These are phyloP conservation scores for Podaxis mareebaensis DNA, from an alignment of 768 basidiomycete genomes.

Conservation along the genomic window DNA sequence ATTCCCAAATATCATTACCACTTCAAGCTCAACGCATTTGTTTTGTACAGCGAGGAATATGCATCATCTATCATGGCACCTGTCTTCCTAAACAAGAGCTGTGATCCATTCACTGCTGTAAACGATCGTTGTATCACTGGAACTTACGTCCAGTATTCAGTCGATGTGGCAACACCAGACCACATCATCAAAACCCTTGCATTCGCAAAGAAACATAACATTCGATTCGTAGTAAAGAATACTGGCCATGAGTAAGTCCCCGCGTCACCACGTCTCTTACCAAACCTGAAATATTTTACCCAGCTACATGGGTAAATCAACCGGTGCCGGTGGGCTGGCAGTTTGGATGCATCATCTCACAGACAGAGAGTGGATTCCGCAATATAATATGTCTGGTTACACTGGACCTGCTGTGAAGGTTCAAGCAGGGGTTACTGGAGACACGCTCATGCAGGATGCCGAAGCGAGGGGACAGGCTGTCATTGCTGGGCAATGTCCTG, in stretches of 20 bases:
- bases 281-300: not conserved
- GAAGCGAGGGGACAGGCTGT: slow-evolving; percentile 20
- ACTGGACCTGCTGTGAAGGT: slow-evolving; percentile 22
- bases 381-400: slow-evolving; percentile 18
- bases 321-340: slow-evolving; percentile 22
- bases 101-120: slow-evolving; percentile 18
- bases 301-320: slow-evolving; percentile 24
- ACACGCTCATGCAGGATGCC: slow-evolving; percentile 17
- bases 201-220: slow-evolving; percentile 23
- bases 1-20: too few relatives aligned
- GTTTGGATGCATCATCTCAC: slow-evolving; percentile 23
- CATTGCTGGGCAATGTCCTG: slow-evolving; percentile 22
- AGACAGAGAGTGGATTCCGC: slow-evolving; percentile 19
- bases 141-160: slow-evolving; percentile 19
- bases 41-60: not conserved
- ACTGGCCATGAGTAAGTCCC: slow-evolving; percentile 24
- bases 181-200: slow-evolving; percentile 24
- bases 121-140: slow-evolving; percentile 19
- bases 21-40: too few relatives aligned
- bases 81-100: slow-evolving; percentile 20
- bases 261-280: not conserved
- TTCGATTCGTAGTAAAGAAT: slow-evolving; percentile 25
- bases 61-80: slow-evolving; percentile 14
- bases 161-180: slow-evolving; percentile 21
- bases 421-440: slow-evolving; percentile 22